A percentile compares a stretch with the other conserved stretches of the same genome.
phyloP scores from a whole-genome alignment of 306 rosid genomes.

The Acacia acuminata region DNA sequence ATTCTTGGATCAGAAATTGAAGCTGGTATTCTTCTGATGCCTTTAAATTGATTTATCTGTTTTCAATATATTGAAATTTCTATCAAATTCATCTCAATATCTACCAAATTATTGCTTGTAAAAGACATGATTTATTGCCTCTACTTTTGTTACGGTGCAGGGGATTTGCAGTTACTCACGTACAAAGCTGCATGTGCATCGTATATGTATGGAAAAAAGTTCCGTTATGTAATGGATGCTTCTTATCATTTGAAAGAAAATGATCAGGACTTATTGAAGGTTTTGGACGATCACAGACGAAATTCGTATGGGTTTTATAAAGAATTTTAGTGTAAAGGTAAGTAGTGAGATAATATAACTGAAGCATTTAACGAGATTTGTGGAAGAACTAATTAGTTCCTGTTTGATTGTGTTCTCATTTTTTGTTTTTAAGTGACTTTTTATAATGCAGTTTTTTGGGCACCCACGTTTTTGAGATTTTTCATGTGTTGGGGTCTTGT shows the following conservation, averaged over 20 bases:
- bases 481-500: not conserved
- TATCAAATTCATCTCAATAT: not conserved
- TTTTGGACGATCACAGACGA: conserved; percentile 48
- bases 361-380: not conserved
- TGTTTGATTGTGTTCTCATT: not conserved
- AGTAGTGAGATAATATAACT: not conserved
- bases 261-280: conserved; percentile 40
- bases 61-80: not conserved
- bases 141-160: conserved; percentile 43
- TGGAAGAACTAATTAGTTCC: not conserved
- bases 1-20: conserved; percentile 50
- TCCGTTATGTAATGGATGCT: conserved; percentile 46
- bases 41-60: not conserved
- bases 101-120: not conserved
- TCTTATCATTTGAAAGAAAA: conserved; percentile 41
- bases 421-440: too few relatives aligned
- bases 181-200: conserved; percentile 82
- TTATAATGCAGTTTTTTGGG: not conserved
- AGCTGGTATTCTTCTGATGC: conserved; percentile 45
- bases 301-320: conserved; percentile 43
- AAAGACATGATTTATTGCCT: not conserved
- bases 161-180: conserved; percentile 61
- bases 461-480: not conserved
- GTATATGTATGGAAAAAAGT: conserved; percentile 61
- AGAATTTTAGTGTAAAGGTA: not conserved